Conservation (phyloP, 2,329 filamentous ascomycete species). For the Calonectria crousiana region DNA sequence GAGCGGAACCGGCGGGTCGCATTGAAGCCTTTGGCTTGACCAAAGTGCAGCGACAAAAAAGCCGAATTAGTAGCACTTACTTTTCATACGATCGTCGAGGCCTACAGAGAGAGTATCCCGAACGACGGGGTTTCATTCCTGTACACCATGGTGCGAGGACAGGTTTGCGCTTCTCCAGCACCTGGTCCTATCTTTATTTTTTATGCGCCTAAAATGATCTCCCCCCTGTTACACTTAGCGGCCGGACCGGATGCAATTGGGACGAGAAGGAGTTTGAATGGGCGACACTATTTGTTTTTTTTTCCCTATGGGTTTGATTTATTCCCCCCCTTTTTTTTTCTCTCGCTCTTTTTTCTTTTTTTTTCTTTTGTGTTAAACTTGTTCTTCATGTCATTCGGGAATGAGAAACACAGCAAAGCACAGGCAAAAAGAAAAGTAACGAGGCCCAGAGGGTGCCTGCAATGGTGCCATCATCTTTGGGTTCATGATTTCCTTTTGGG, state of each 20-base stretch:
- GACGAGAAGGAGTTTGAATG: slow-evolving; percentile 30
- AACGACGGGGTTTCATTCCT: slow-evolving; percentile 19
- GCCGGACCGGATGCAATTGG: slow-evolving; percentile 29
- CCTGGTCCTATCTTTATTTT: slow-evolving; percentile 14
- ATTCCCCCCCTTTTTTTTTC: slow-evolving; percentile 28
- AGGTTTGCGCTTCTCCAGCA: slow-evolving; percentile 16
- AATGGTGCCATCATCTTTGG: slow-evolving; percentile 32
- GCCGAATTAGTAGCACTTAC: background rate
- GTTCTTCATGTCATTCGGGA: slow-evolving; percentile 14
- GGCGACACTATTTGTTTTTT: slow-evolving; percentile 19
- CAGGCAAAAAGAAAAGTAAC: slow-evolving; percentile 21
- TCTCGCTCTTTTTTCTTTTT: slow-evolving; percentile 21
- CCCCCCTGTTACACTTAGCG: slow-evolving; percentile 30
- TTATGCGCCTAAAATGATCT: slow-evolving; percentile 16
- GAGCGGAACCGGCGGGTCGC: slow-evolving; percentile 44
- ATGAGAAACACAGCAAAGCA: background rate
- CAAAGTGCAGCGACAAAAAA: background rate
- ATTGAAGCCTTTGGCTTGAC: slow-evolving; percentile 28
- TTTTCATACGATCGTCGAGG: slow-evolving; percentile 7
- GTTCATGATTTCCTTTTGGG: slow-evolving; percentile 41
- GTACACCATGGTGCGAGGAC: slow-evolving; percentile 24
- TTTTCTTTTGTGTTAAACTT: slow-evolving; percentile 19
- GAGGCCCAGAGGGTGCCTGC: slow-evolving; percentile 30
- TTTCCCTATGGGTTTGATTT: slow-evolving; percentile 19
- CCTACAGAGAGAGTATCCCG: background rate